Conservation (phyloP, 1,139 yeast genomes). For the Suzukiozyma palmioleophila region DNA sequence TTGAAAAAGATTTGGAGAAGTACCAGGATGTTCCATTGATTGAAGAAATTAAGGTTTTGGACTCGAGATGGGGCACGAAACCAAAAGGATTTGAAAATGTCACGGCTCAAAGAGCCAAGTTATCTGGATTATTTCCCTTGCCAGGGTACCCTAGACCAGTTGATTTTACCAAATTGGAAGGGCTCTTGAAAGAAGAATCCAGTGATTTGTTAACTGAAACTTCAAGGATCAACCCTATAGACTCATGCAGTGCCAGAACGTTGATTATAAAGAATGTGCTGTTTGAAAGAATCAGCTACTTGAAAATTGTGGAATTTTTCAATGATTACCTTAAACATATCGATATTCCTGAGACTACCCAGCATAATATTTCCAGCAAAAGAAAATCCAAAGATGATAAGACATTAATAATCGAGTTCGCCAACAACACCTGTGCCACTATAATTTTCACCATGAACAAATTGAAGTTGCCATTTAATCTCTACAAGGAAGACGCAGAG, state of each 20-base stretch:
- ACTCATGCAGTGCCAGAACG: slow-evolving; percentile 49
- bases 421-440: slow-evolving; percentile 56
- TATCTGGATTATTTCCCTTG: slow-evolving; percentile 74
- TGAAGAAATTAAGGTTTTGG: slow-evolving; percentile 35
- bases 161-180: slow-evolving; percentile 52
- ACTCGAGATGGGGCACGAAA: slow-evolving; percentile 68
- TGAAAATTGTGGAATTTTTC: slow-evolving; percentile 40
- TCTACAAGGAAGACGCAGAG: slow-evolving; percentile 18
- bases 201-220: slow-evolving; percentile 33
- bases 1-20: slow-evolving; percentile 17
- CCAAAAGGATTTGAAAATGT: slow-evolving; percentile 76
- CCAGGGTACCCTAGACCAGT: slow-evolving; percentile 66
- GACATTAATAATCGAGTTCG: slow-evolving; percentile 48
- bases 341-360: slow-evolving; percentile 27
- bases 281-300: slow-evolving; percentile 34
- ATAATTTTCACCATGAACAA: slow-evolving; percentile 47
- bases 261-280: slow-evolving; percentile 46
- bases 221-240: slow-evolving; percentile 47
- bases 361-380: slow-evolving; percentile 29
- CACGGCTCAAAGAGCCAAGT: slow-evolving; percentile 74
- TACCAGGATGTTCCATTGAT: slow-evolving; percentile 21
- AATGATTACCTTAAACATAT: slow-evolving; percentile 36
- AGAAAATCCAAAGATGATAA: slow-evolving; percentile 33
- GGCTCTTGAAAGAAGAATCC: slow-evolving; percentile 39
- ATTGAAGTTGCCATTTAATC: slow-evolving; percentile 27